Evolutionary conservation across 2,329 filamentous ascomycete genomes (phyloP).

Genomic region (Cladosporium halotolerans): DNA sequence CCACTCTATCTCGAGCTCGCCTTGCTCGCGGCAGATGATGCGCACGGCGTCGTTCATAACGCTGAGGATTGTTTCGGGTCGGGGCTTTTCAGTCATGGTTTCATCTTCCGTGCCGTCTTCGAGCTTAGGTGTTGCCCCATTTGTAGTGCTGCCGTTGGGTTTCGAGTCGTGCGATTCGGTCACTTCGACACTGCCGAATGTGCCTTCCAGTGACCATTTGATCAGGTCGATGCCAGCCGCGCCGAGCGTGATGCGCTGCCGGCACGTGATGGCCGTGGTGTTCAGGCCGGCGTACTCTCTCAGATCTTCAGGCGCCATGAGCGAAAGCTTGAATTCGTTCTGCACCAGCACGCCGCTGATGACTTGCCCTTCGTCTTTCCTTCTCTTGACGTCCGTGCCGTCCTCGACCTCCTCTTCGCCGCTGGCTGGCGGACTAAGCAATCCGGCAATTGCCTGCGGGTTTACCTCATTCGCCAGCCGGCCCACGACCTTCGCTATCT

Average conservation of each 20-base stretch:
- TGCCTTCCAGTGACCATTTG: slow-evolving; percentile 87
- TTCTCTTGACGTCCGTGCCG: slow-evolving; percentile 22
- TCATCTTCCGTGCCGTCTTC: slow-evolving; percentile 51
- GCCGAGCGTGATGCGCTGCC: slow-evolving; percentile 79
- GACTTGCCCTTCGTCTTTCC: slow-evolving; percentile 42
- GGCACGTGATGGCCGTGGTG: slow-evolving; percentile 88
- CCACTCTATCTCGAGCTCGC: slow-evolving; percentile 87
- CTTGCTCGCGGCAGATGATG: slow-evolving; percentile 52
- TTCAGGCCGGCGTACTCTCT: slow-evolving; percentile 95
- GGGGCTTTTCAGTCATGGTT: slow-evolving; percentile 32
- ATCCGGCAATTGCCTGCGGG: slow-evolving; percentile 46
- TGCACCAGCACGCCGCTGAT: slow-evolving; percentile 90
- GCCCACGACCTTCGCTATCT: slow-evolving; percentile 91
- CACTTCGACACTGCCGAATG: slow-evolving; percentile 71
- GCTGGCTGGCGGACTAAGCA: slow-evolving; percentile 28
- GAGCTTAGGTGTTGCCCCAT: slow-evolving; percentile 32
- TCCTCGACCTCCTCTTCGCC: slow-evolving; percentile 40
- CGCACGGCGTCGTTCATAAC: slow-evolving; percentile 90
- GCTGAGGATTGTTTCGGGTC: slow-evolving; percentile 40
- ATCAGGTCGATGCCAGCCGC: slow-evolving; percentile 88
- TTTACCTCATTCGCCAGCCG: slow-evolving; percentile 72
- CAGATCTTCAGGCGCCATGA: slow-evolving; percentile 95
- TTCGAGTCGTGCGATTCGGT: slow-evolving; percentile 19
- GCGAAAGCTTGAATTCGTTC: slow-evolving; percentile 92
- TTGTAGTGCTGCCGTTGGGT: slow-evolving; percentile 17